Evolutionary conservation across 2,329 filamentous ascomycete species (phyloP).

Genomic region (Zalaria obscura): DNA sequence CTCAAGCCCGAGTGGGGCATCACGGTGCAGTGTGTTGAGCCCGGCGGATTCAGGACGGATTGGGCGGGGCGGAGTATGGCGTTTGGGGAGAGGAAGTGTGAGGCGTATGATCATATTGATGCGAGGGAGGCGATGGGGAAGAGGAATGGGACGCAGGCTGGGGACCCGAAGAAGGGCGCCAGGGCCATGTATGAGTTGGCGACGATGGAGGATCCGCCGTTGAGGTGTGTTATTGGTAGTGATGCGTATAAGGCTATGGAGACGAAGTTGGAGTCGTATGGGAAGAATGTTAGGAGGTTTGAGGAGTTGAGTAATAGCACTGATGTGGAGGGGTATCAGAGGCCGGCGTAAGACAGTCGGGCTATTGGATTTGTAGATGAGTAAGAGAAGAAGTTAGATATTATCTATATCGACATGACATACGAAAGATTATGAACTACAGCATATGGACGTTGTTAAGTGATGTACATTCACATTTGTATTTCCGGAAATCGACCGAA

Average conservation of each 20-base stretch:
- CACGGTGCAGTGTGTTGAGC: conserved; percentile 30
- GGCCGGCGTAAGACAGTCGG: background rate
- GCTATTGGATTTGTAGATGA: no score
- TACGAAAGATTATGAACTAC: background rate
- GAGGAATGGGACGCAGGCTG: conserved; percentile 30
- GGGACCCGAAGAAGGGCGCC: conserved; percentile 34
- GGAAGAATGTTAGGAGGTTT: conserved; percentile 35
- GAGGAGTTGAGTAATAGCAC: conserved; percentile 36
- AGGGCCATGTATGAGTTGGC: conserved; percentile 41
- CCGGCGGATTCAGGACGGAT: conserved; percentile 32
- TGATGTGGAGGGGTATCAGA: conserved; percentile 28
- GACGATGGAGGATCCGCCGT: conserved; percentile 35
- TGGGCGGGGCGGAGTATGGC: conserved; percentile 32
- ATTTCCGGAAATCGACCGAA: no score
- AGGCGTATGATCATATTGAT: conserved; percentile 35
- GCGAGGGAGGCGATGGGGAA: conserved; percentile 25
- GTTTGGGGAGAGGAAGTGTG: conserved; percentile 28
- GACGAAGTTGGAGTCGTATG: conserved; percentile 35
- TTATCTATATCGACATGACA: no score
- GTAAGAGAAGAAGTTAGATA: no score
- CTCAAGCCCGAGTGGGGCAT: conserved; percentile 34
- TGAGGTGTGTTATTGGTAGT: conserved; percentile 38
- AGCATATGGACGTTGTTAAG: conserved; percentile 20
- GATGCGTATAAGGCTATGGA: conserved; percentile 37
- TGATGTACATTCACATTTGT: no score